Evolutionary conservation across 768 basidiomycete genomes (phyloP), one percentile per base, ranked within the genome.

Genomic region (Leccinellum luteum): DNA sequence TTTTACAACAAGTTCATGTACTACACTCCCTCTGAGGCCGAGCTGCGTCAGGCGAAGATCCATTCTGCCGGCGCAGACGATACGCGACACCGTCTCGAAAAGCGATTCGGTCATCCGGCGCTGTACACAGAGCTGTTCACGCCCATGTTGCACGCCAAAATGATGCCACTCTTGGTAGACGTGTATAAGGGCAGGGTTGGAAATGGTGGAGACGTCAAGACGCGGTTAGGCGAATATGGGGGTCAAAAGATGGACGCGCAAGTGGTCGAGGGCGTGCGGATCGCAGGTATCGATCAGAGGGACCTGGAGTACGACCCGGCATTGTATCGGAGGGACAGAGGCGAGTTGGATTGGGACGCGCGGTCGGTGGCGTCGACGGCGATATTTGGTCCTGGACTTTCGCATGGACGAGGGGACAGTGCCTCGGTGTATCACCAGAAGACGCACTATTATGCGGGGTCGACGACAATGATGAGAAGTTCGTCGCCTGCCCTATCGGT

Each of bases 41-140:
- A 98, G 71, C 77, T 95, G 41, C 81, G 81, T 12, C 68, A 79
- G 41, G 85, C 87, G 48, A 86, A 91, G 64, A 81, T 94, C 3
- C 82, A 94, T 66, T 91, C 92, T 0, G 84, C 88, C 53, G 84
- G 85, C 48, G 81, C 84, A 1, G 95, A 98, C 69, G 76, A 81
- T 56, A 79, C 80, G 35, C 80, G 87, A 54, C 81, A 89, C 67
- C 83, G 89, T 32, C 83, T 98, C 30, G 87, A 87, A 75, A 93
- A 87, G 69, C 87, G 96, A 28, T 99, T 98, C 75, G 91, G 95
- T 1, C 97, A 99, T 70, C 95, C 97, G 1, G 90, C 94, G 15
- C 79, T 99, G 48, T 85, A 94, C 63, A 74, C 82, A 13, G 92
- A 95, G 53, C 79, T 96, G 48, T 91, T 94, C 74, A 92, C 91